Evolutionary conservation across 352 stramenopile species (phyloP).

Genomic region (Discostella stelligera): DNA sequence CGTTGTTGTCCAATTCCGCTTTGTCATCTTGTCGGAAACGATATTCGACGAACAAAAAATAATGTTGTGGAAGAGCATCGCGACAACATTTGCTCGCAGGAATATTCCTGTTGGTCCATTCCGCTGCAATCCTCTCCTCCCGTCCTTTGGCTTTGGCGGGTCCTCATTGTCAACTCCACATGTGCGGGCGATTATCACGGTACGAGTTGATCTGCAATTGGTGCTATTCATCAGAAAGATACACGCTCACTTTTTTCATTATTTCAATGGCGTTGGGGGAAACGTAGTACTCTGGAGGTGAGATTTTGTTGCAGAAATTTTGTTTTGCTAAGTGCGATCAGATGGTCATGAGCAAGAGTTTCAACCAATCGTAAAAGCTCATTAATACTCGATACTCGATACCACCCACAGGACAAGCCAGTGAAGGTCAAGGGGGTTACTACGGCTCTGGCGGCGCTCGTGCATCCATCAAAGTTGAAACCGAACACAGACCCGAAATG

Average conservation of each 20-base stretch:
- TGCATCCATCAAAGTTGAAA: conserved; percentile 26
- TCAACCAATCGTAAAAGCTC: background rate
- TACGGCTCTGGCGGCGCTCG: conserved; percentile 81
- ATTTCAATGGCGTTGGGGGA: background rate
- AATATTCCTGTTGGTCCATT: background rate
- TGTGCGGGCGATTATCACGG: conserved; percentile 1
- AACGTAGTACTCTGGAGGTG: conserved; percentile 14
- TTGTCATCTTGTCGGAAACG: too few relatives aligned
- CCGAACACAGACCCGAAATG: conserved; percentile 48
- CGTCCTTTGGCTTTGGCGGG: background rate
- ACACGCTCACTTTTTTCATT: background rate
- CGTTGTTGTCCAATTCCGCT: too few relatives aligned
- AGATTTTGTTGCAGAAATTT: background rate
- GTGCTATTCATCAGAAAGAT: background rate
- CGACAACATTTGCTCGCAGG: background rate
- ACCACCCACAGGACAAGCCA: conserved; percentile 78
- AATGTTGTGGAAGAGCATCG: conserved; percentile 10
- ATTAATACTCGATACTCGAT: background rate
- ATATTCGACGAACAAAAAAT: too few relatives aligned
- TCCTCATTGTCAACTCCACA: background rate
- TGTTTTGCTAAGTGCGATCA: background rate
- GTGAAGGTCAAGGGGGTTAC: conserved; percentile 88
- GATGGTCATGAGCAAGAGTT: background rate
- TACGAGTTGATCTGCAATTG: background rate
- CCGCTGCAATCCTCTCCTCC: background rate